Percentiles rank a stretch among this genome's conserved stretches.
Conservation (phyloP, 352 stramenopile species). For the Phytopythium delawarense region DNA sequence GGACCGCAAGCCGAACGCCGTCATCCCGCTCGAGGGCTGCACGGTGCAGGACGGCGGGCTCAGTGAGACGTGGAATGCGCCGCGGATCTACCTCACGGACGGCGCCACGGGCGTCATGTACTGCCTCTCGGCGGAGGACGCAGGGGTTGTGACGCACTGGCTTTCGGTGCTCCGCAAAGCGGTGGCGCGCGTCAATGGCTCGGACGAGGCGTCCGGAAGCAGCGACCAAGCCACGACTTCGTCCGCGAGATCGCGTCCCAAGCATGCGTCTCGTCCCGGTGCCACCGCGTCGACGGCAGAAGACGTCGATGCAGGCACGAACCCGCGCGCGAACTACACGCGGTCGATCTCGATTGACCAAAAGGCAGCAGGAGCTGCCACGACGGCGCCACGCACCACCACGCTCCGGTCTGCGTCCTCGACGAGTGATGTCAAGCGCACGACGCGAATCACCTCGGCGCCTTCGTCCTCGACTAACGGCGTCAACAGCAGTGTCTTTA, state of each 20-base stretch:
- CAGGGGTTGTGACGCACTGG: constrained; percentile 64
- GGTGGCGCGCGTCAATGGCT: constrained; percentile 30
- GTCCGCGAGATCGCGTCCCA: background rate
- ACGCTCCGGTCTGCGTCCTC: constrained; percentile 3
- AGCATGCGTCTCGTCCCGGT: background rate
- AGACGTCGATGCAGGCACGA: constrained; percentile 3
- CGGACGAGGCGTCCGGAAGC: background rate
- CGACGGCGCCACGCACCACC: background rate
- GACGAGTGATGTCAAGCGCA: constrained; percentile 15
- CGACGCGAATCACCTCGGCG: constrained; percentile 20
- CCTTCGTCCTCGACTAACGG: constrained; percentile 8
- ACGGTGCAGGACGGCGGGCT: constrained; percentile 77
- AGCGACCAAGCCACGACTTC: constrained; percentile 2
- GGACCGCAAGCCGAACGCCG: constrained; percentile 76
- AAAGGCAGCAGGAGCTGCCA: background rate
- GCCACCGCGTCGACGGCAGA: background rate
- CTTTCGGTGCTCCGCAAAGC: constrained; percentile 58
- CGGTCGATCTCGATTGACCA: constrained; percentile 7
- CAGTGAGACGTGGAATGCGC: constrained; percentile 85
- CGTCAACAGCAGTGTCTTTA: background rate
- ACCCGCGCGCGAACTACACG: constrained; percentile 7
- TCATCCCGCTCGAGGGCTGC: constrained; percentile 75
- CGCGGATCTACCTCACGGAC: constrained; percentile 82
- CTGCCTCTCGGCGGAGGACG: constrained; percentile 75
- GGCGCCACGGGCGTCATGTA: constrained; percentile 72